phyloP scores from a whole-genome alignment of 176 grass and related monocot species.

The Triticum monococcum region DNA sequence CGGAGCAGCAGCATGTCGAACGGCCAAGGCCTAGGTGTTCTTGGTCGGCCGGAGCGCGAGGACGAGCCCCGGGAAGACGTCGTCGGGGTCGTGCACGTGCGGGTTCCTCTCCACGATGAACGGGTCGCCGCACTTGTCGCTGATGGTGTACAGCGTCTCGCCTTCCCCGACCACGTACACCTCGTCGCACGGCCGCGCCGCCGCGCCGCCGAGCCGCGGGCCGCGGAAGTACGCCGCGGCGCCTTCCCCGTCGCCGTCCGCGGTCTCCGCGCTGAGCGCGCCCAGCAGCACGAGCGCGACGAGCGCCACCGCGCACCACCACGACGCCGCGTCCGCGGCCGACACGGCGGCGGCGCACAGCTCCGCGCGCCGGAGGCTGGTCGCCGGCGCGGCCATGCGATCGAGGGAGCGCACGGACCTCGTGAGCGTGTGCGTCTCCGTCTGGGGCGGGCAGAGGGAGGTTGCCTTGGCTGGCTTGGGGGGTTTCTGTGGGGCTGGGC shows the following conservation, averaged over 20 bases:
- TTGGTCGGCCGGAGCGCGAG: conserved; percentile 71
- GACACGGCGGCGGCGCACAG: conserved; percentile 39
- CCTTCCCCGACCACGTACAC: conserved; percentile 88
- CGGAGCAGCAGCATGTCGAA: not conserved
- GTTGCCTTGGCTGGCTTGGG: conserved; percentile 31
- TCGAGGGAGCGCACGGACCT: not conserved
- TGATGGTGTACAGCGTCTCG: conserved; percentile 92
- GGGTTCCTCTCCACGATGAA: conserved; percentile 98
- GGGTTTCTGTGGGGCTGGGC: not conserved
- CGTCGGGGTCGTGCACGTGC: conserved; percentile 95
- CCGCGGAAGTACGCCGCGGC: conserved; percentile 21
- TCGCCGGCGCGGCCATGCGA: not conserved
- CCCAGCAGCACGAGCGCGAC: conserved; percentile 70
- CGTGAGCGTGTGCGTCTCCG: not conserved
- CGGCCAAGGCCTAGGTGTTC: conserved; percentile 17
- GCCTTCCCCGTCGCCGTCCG: not conserved
- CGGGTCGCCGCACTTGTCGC: conserved; percentile 87
- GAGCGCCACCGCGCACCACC: conserved; percentile 68
- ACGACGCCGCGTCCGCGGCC: conserved; percentile 57
- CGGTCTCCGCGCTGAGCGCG: conserved; percentile 44
- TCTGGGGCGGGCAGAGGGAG: not conserved
- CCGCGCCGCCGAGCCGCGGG: conserved; percentile 35
- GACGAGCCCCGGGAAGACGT: conserved; percentile 95
- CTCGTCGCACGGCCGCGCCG: conserved; percentile 65
- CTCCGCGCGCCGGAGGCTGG: conserved; percentile 13